Base-by-base conservation (phyloP, 2,329 filamentous ascomycete species). In the Xylariaceae sp. region DNA sequence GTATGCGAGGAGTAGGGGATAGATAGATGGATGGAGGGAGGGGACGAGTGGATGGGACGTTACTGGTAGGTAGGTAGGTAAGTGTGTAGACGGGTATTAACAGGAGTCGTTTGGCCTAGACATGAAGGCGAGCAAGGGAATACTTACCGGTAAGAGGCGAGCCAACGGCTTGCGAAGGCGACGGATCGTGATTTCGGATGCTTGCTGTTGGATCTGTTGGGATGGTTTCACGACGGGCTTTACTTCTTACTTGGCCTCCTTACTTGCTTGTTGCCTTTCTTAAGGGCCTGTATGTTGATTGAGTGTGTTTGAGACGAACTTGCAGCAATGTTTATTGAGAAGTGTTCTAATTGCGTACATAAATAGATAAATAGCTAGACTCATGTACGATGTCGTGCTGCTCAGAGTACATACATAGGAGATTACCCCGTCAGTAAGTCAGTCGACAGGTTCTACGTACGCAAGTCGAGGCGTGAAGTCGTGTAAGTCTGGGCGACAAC, bases 101-200 rank as follows among this genome's bases (percentile, higher is more conserved):
- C 55, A 58, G 57, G 23, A 42, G 37, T 52, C 7, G 18, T 45
- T 53, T 45, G 10, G 18, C 35, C 39, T 57, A 30, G 44, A 55
- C 53, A 35, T 35, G 10, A 35, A 23, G 17, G 17, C 7, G 2
- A 4, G 2, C 37, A 42, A 10, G 37, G 37, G 37, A 51, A 58
- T n/a, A 15, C 18, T 30, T 4, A 18, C 30, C 2, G 18, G 42
- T 34, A 30, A 30, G 50, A 39, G 34, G 45, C 49, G 30, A 17
- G 51, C 18, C 37, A 42, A n/a, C 13, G 39, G 7, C 5, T 9
- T 48, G 34, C 13, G 8, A 39, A 17, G 51, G 23, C 45, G 51
- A 60, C 49, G 51, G 55, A 64, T 64, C 62, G 62, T 54, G 60
- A 56, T 60, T 51, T 58, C 60, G 62, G 62, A 56, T 53, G 23